phyloP scores from a whole-genome alignment of 1,284 basidiomycete species.

The Psilocybe mexicana region DNA sequence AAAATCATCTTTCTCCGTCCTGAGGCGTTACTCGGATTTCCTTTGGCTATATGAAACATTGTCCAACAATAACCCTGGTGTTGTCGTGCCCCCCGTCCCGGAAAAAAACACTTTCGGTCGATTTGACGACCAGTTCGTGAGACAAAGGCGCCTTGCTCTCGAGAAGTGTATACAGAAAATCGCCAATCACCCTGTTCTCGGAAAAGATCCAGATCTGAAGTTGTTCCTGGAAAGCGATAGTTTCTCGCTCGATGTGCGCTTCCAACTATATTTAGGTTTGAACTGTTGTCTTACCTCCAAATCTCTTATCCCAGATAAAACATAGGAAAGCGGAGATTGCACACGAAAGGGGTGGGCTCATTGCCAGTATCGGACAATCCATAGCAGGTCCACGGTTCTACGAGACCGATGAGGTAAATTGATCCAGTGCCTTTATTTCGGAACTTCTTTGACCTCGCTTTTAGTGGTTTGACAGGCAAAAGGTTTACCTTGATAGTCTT shows the following conservation, averaged over 20 bases:
- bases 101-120: constrained; percentile 94
- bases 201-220: constrained; percentile 82
- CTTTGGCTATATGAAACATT: constrained; percentile 95
- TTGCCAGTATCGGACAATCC: constrained; percentile 78
- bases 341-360: constrained; percentile 74
- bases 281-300: neutral
- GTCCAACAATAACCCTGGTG: constrained; percentile 91
- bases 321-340: constrained; percentile 78
- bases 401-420: constrained; percentile 85
- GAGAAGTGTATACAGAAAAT: constrained; percentile 90
- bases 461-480: constrained; percentile 93
- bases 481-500: constrained; percentile 83
- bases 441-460: neutral
- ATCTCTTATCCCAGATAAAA: constrained; percentile 63
- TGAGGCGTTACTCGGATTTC: constrained; percentile 96
- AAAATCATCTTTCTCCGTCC: constrained; percentile 84
- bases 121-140: constrained; percentile 88
- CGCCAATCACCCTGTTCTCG: constrained; percentile 83
- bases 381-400: constrained; percentile 84
- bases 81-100: constrained; percentile 94
- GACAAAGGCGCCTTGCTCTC: constrained; percentile 80
- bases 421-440: neutral
- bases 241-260: constrained; percentile 77
- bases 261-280: neutral
- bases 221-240: constrained; percentile 88